Conservation (phyloP, 306 rosid species). For the Alnus rubra region DNA sequence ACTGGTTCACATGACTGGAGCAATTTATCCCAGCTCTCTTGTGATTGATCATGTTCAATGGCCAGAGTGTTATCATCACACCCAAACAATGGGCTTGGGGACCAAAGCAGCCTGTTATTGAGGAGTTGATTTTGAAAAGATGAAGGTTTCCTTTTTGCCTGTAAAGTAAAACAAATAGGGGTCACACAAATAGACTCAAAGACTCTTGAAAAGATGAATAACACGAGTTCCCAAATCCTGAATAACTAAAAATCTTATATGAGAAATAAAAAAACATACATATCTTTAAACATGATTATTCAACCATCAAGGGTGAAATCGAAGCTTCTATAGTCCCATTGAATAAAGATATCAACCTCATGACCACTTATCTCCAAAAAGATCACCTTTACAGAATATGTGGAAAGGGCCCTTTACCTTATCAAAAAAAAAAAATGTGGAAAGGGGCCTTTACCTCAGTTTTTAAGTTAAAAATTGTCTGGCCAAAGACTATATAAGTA, state of each 20-base stretch:
- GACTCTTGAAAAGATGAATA: not conserved
- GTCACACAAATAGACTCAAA: not conserved
- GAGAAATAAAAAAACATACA: conserved; percentile 13
- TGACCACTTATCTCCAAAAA: not conserved
- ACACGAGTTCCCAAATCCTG: conserved; percentile 1
- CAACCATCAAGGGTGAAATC: conserved; percentile 11
- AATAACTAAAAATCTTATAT: conserved; percentile 21
- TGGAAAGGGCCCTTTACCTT: not conserved
- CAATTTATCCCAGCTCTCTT: conserved; percentile 46
- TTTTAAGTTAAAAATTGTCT: not conserved
- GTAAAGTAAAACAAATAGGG: conserved; percentile 20
- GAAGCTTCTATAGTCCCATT: conserved; percentile 11
- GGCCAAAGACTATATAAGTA: conserved; percentile 2
- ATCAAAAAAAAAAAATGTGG: not conserved
- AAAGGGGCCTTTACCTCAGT: not conserved
- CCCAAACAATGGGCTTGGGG: conserved; percentile 60
- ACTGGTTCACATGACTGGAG: conserved; percentile 76
- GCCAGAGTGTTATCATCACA: conserved; percentile 24
- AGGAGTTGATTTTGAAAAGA: conserved; percentile 49
- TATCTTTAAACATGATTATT: conserved; percentile 13
- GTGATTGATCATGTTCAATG: conserved; percentile 43
- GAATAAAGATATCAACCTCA: conserved; percentile 5
- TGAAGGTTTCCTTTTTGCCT: conserved; percentile 83
- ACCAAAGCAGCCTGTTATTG: conserved; percentile 49
- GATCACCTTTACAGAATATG: not conserved